Percentiles rank a stretch among this genome's conserved stretches.
Conservation (phyloP, 257 asterid genomes). For the Forsythia viridissima region DNA sequence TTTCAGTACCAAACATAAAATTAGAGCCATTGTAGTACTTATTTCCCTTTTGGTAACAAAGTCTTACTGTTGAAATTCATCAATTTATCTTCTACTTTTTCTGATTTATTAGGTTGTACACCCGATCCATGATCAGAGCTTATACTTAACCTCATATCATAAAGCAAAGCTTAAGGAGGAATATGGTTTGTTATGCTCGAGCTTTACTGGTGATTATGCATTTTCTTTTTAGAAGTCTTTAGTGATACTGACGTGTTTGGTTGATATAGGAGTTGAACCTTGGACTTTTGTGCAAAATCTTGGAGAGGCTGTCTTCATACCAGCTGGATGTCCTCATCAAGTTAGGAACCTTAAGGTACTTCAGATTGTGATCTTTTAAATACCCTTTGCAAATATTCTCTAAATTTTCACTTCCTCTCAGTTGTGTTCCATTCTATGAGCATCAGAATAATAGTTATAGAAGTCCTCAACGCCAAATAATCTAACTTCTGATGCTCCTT, state of each 20-base stretch:
- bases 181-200: slow-evolving; percentile 42
- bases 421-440: neutral
- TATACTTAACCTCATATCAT: slow-evolving; percentile 54
- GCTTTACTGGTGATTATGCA: neutral
- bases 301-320: slow-evolving; percentile 90
- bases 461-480: neutral
- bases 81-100: neutral
- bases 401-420: neutral
- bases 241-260: slow-evolving; percentile 11
- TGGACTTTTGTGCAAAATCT: slow-evolving; percentile 87
- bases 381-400: slow-evolving; percentile 4
- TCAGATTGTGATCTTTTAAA: neutral
- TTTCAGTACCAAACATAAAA: too few species aligned
- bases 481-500: neutral
- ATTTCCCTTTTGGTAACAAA: neutral
- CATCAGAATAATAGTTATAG: neutral
- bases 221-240: neutral
- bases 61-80: neutral
- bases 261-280: slow-evolving; percentile 64
- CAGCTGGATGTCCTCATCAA: slow-evolving; percentile 95
- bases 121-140: slow-evolving; percentile 82
- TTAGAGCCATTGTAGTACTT: neutral
- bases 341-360: slow-evolving; percentile 73
- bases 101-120: slow-evolving; percentile 53
- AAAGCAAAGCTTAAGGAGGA: slow-evolving; percentile 62